Base-by-base conservation (phyloP, 345 rosid genomes). In the Arabidopsis thaliana region DNA sequence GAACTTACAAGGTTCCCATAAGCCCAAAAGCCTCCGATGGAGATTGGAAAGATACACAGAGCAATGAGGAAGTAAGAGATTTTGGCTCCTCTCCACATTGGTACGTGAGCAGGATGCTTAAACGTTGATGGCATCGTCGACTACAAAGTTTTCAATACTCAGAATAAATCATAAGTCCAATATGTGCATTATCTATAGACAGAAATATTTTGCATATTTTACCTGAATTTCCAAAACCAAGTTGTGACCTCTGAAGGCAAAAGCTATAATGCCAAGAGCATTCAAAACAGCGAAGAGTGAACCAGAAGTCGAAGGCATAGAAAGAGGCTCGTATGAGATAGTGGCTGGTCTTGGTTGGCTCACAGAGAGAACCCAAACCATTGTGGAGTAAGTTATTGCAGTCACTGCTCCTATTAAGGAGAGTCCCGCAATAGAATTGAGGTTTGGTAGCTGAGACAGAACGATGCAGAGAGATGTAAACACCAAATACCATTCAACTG, bases 71-170 rank as follows among this genome's bases (percentile, higher is more conserved):
- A 81, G 74, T 88, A 94, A 11, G 97, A 91, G 64, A 91, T 93
- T 81, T 94, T 94, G 73, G 96, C 98, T 83, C 98, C 96, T 83
- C 82, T 94, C 98, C 98, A 90, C 98, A 91, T 94, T 13, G 97
- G 98, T 37, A 94, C 93, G 76, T 89, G 96, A 79, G 98, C 97
- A 7, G 98, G 98, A 75, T 89, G 97, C 86, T 94, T 94, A 72
- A 91, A 87, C 8, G 97, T 94, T 24, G 98, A 94, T 67, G 98
- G 97, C 98, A 94, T 94, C 22, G 98, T 94, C 61, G 98, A 89
- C 97, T 93, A 72, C 49, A 72, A 72, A 7, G 1, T n/a, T 36
- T 61, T 20, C 49, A 73, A 59, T 2, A 72, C 62, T 46, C 30
- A 49, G 4, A 28, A 12, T 40, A 25, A 38, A 40, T 10, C 34